phyloP scores from a whole-genome alignment of 2,329 filamentous ascomycete species.

The Alternaria gansuensis region DNA sequence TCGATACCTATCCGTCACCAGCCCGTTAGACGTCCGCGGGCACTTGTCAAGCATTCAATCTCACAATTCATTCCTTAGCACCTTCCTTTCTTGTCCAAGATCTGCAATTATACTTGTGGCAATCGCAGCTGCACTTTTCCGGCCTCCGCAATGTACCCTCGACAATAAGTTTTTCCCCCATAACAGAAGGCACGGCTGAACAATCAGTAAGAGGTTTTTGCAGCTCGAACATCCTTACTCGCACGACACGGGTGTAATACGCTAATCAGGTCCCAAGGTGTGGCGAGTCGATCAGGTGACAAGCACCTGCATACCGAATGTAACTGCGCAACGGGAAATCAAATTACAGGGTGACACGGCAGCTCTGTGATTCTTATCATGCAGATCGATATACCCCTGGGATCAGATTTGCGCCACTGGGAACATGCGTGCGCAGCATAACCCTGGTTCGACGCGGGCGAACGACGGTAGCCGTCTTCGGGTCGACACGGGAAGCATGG shows the following conservation, averaged over 20 bases:
- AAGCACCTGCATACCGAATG: constrained; percentile 9
- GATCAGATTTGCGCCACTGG: constrained; percentile 22
- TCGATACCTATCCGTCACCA: constrained; percentile 31
- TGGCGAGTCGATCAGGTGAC: background rate
- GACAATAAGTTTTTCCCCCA: no score
- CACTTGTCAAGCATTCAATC: constrained; percentile 8
- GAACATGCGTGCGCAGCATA: constrained; percentile 7
- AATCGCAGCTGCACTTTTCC: background rate
- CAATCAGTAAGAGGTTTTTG: background rate
- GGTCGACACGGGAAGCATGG: constrained; percentile 10
- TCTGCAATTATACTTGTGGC: constrained; percentile 16
- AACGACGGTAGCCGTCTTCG: constrained; percentile 21
- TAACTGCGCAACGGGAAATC: constrained; percentile 1
- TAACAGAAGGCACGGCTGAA: background rate
- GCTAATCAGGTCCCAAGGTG: constrained; percentile 1
- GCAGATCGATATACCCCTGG: constrained; percentile 25
- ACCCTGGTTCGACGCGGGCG: constrained; percentile 25
- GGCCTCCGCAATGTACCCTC: constrained; percentile 1
- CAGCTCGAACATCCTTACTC: background rate
- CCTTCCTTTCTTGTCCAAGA: constrained; percentile 33
- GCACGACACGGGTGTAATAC: background rate
- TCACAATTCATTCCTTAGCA: constrained; percentile 14
- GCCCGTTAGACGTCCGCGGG: constrained; percentile 22
- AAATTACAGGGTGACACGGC: background rate
- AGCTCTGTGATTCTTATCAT: constrained; percentile 26